phyloP scores from a whole-genome alignment of 1,139 yeast genomes.

The Geotrichum restrictum region DNA sequence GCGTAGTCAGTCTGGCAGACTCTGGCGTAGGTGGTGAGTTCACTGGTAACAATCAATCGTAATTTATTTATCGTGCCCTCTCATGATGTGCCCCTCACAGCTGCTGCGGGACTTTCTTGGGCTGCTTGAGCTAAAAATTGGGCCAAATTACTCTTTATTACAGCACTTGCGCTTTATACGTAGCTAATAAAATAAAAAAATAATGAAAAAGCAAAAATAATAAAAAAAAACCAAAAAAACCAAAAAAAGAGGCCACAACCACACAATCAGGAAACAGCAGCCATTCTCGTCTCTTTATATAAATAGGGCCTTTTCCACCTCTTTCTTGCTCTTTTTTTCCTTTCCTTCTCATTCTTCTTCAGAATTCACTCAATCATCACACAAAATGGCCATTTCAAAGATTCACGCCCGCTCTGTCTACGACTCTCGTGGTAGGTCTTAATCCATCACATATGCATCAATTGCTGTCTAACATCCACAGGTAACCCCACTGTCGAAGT shows the following conservation, averaged over 20 bases:
- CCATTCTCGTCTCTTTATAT: not conserved
- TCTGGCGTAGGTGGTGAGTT: too few relatives aligned
- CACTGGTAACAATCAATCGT: too few relatives aligned
- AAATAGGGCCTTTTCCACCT: not conserved
- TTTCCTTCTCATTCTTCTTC: constrained; percentile 2
- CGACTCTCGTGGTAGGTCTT: constrained; percentile 81
- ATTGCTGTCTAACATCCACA: not conserved
- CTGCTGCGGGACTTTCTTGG: constrained; percentile 3
- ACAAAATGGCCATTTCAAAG: constrained; percentile 55
- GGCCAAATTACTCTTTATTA: too few relatives aligned
- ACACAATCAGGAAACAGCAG: not conserved
- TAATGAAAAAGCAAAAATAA: too few relatives aligned
- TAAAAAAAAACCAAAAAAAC: not conserved
- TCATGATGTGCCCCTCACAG: not conserved
- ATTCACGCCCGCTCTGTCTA: constrained; percentile 87
- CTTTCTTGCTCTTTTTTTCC: constrained; percentile 1
- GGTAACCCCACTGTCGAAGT: constrained; percentile 93
- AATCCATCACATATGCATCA: too few relatives aligned
- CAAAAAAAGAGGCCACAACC: constrained; percentile 6
- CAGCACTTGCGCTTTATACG: too few relatives aligned
- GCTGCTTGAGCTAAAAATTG: not conserved
- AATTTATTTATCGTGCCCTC: too few relatives aligned
- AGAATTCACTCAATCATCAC: not conserved
- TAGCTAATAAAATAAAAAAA: not conserved
- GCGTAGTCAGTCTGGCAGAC: too few relatives aligned